A percentile compares a stretch with the other conserved stretches of the same genome.
These are phyloP conservation scores for Paramecium octaurelia DNA, from an alignment of 73 alveolate species.

Conservation along the genomic window DNA sequence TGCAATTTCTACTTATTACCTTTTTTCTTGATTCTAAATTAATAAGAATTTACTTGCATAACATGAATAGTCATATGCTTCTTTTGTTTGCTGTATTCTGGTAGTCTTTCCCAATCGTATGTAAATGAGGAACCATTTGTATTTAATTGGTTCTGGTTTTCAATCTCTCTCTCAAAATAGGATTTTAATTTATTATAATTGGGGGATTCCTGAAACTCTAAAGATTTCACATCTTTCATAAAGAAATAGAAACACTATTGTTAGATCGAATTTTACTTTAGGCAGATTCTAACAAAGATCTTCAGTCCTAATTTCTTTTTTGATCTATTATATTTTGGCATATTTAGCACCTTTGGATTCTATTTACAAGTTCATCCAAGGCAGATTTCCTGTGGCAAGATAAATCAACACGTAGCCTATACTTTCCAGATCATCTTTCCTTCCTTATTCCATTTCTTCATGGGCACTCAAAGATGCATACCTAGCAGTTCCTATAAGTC, in stretches of 20 bases:
- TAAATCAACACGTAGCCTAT: constrained; percentile 75
- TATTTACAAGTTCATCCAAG: constrained; percentile 68
- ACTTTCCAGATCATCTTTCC: constrained; percentile 85
- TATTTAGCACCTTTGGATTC: constrained; percentile 53
- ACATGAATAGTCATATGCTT: constrained; percentile 13
- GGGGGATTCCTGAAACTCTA: neutral
- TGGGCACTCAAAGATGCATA: constrained; percentile 77
- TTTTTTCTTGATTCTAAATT: neutral
- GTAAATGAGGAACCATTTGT: neutral
- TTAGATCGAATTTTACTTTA: neutral
- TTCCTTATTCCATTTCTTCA: constrained; percentile 72
- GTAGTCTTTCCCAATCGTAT: constrained; percentile 45
- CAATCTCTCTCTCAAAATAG: neutral
- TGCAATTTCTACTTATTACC: neutral
- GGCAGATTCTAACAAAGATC: neutral
- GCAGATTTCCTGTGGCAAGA: constrained; percentile 73
- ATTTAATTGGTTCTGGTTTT: neutral
- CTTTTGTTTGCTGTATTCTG: neutral
- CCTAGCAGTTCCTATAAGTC: constrained; percentile 84
- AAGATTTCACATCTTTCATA: neutral
- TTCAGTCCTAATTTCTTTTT: neutral
- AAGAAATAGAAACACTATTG: neutral
- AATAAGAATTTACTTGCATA: neutral
- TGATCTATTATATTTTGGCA: constrained; percentile 28
- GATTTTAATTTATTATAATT: constrained; percentile 31